Base-by-base conservation (phyloP, 257 asterid species). In the Rauvolfia tetraphylla region DNA sequence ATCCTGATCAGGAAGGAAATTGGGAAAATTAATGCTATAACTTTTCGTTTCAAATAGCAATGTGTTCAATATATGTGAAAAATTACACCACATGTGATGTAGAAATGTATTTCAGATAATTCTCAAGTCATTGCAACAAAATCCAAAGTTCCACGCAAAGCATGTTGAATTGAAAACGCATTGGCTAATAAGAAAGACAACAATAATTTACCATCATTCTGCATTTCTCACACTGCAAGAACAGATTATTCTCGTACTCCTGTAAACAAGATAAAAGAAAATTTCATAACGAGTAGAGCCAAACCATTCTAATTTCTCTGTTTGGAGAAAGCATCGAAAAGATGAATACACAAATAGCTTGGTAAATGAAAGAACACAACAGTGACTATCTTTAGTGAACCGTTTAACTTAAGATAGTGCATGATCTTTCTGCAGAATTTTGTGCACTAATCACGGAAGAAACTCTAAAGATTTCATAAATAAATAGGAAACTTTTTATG, bases 151-250 rank as follows among this genome's bases (percentile, higher is more conserved):
- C 29, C 29, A 48, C 46, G 53, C 11, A 27, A 7, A 31, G 31
- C 41, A 20, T 72, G 53, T 20, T 36, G 42, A 33, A 33, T 41
- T 25, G 18, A 63, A 31, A 67, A 67, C 2, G 36, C 20, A 39
- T 22, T 0, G 31, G 49, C 39, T 3, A 61, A 38, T 3, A 38
- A 22, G 72, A 38, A 7, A 51, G 6, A 31, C 7, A 48, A 20
- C 14, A 23, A 53, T 18, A 44, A 82, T 84, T 82, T 87, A 95
- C 99, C 99, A 95, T 95, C 89, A 95, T 95, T 85, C 99, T 86
- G 90, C 99, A 95, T 85, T 95, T 95, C 86, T 95, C 99, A 80
- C 99, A 95, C 95, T 95, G 99, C 88, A 95, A 89, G 85, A 95
- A 95, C 85, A 93, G 83, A 84, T 95, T 91, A 76, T 88, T 91